These are phyloP conservation scores for Fusarium nodosum DNA, from an alignment of 2,329 filamentous ascomycete genomes.

Conservation along the genomic window DNA sequence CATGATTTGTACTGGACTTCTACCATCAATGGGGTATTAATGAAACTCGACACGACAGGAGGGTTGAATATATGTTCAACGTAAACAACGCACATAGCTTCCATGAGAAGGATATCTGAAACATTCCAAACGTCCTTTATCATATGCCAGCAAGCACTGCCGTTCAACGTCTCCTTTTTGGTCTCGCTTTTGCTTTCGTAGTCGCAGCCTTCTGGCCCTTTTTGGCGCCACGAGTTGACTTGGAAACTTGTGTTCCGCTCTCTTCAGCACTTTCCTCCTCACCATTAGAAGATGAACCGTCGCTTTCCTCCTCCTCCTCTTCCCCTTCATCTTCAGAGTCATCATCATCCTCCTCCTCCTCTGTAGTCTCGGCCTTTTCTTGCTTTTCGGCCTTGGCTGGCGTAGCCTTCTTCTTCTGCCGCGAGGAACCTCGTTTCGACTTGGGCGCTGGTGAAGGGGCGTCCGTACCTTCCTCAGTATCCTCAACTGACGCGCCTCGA, in stretches of 20 bases:
- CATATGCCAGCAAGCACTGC: slow-evolving; percentile 13
- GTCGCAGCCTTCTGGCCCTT: slow-evolving; percentile 51
- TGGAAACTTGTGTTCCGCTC: slow-evolving; percentile 57
- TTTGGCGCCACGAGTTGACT: slow-evolving; percentile 54
- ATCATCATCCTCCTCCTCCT: slow-evolving; percentile 57
- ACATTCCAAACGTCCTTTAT: slow-evolving; percentile 7
- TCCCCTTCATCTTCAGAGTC: slow-evolving; percentile 54
- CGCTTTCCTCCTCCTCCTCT: slow-evolving; percentile 56
- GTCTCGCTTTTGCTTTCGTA: slow-evolving; percentile 51
- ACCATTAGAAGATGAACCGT: slow-evolving; percentile 51
- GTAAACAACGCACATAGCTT: slow-evolving; percentile 5
- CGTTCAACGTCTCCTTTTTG: slow-evolving; percentile 49
- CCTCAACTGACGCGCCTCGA: slow-evolving; percentile 62
- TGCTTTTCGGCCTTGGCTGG: slow-evolving; percentile 57
- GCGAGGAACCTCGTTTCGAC: slow-evolving; percentile 58
- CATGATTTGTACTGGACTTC: background rate
- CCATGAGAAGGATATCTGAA: slow-evolving; percentile 31
- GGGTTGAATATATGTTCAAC: background rate
- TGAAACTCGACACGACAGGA: background rate
- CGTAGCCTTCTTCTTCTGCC: slow-evolving; percentile 61
- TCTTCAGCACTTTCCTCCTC: slow-evolving; percentile 55
- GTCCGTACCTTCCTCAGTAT: slow-evolving; percentile 62
- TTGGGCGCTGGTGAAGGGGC: slow-evolving; percentile 54
- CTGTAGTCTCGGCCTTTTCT: slow-evolving; percentile 55
- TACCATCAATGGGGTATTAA: background rate